Evolutionary conservation across 2,329 filamentous ascomycete species (phyloP), one percentile per base, ranked within the genome.

Genomic region (Fusarium sp.): DNA sequence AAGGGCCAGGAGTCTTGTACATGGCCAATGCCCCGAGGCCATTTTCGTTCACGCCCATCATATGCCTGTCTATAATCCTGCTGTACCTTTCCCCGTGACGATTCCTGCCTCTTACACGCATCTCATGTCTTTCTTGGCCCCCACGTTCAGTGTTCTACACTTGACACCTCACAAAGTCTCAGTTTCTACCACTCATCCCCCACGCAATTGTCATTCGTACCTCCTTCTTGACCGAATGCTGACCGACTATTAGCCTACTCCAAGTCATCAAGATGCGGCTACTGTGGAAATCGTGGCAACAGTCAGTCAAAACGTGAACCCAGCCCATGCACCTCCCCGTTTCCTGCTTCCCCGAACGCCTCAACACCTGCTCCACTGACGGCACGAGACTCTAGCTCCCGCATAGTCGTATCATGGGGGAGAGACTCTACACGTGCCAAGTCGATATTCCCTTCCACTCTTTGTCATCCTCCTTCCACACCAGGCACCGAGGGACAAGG

Each of bases 211-310:
- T 65, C 50, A 61, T 63, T 66, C 40, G 22, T 40, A 54, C 62
- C 50, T 64, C 54, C 69, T 42, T 20, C 45, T 67, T 66, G 57
- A 71, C 60, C 59, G 47, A 63, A 66, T 61, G 62, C 75, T 77
- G 69, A 76, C 74, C 50, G 29, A 65, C 34, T 37, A 58, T 60
- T 65, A 89, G 87, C 87, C 47, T 89, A 89, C 77, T 85, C 83
- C 69, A 87, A 84, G 67, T 88, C 87, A 38, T 84, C 85, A 52
- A 85, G 82, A 75, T 89, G 88, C 77, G 87, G 87, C 62, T 89
- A 89, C 77, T 89, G 88, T 80, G 85, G 85, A 73, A 80, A 83
- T 60, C 81, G 80, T 77, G 84, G 83, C 69, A 83, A 84, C 77
- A 85, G 85, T 85, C 84, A 88, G 84, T 87, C 83, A 81, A 87